Base-by-base conservation (phyloP, 1,284 basidiomycete species). In the Bondarzewia mesenterica region DNA sequence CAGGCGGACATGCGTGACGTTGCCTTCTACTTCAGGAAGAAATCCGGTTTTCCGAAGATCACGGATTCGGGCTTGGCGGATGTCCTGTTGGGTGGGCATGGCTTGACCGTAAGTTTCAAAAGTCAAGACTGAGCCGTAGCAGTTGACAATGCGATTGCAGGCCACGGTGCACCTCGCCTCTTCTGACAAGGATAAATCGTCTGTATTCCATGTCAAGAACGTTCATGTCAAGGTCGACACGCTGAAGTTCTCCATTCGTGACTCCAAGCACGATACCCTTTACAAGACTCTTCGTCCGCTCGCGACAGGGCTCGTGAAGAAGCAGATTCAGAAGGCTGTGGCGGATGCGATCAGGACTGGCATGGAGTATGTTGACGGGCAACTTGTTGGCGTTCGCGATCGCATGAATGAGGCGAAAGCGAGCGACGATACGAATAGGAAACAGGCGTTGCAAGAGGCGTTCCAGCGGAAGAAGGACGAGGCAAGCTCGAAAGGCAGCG, bases 1-100 rank as follows among this genome's bases (percentile, higher is more conserved):
- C 94, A 98, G 66, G 85, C 88, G n/a, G 93, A 95, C 60, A 85
- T 96, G 75, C 79, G 87, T 36, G 93, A 96, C 59, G 89, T 96
- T 18, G 83, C 86, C 12, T 95, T 96, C 65, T 92, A 86, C 62
- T 90, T 89, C 66, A 74, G 71, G 54, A 86, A 79, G 71, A 89
- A 89, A 73, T 73, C 70, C 0, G 89, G 89, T 4, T 77, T 90
- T 59, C 81, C 85, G 8, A 89, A 86, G 73, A 68, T 96, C 62
- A 78, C 70, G 40, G 95, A 98, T 70, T 84, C 82, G n/a, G 95
- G 94, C 55, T 67, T 95, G 26, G 93, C 93, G 18, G 95, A 98
- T 63, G 85, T 98, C 8, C 64, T 93, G 49, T 71, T 98, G 44
- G 87, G 89, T 27, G 93, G 94, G 20, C 68, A 81, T 47, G 89